phyloP scores from a whole-genome alignment of 768 basidiomycete genomes.

The Boletus fagicola region DNA sequence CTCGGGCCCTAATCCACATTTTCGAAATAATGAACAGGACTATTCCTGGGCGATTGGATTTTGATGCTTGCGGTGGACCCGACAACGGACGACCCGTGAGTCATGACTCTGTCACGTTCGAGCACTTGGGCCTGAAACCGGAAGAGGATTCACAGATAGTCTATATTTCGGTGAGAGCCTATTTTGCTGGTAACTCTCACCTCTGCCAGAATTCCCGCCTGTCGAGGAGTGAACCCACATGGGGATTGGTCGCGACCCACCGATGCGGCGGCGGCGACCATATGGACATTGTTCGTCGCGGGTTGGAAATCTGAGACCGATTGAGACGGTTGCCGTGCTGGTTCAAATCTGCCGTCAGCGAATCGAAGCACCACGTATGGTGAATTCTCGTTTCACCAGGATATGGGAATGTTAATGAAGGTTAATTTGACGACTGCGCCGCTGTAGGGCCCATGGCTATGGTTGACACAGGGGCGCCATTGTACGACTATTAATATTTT shows the following conservation, averaged over 20 bases:
- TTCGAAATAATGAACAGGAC: background rate
- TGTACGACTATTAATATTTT: background rate
- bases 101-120: background rate
- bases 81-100: background rate
- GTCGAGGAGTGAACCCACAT: background rate
- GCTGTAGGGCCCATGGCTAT: constrained; percentile 13
- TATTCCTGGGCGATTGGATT: background rate
- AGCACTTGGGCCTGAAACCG: background rate
- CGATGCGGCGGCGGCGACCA: background rate
- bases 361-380: constrained; percentile 9
- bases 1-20: background rate
- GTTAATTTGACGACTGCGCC: constrained; percentile 21
- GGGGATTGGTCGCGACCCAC: background rate
- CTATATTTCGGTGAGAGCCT: background rate
- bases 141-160: constrained; percentile 2
- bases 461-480: background rate
- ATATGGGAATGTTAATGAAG: constrained; percentile 19
- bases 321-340: constrained; percentile 13
- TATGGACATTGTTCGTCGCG: constrained; percentile 5
- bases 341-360: constrained; percentile 17
- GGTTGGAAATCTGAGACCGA: background rate
- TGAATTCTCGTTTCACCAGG: constrained; percentile 16
- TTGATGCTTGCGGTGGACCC: background rate
- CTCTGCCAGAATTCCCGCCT: background rate
- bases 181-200: background rate